Evolutionary conservation across 139 green algal genomes (phyloP), one percentile per base, ranked within the genome.

Genomic region (Chlamydomonas incerta): DNA sequence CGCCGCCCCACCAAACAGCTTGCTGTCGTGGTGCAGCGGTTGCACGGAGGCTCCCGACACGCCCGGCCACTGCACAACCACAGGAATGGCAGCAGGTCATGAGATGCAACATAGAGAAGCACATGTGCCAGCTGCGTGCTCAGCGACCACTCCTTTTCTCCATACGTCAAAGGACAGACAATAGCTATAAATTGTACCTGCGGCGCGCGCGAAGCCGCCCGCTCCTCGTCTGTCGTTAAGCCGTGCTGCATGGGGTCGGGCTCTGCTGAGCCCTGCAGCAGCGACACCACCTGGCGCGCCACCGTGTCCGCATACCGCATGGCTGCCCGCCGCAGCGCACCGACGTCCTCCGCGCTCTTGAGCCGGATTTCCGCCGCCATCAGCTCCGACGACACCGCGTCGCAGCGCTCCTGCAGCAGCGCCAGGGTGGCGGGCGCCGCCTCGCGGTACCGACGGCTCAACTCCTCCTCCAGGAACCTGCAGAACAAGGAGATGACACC

Each of bases 1-100:
- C 1, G 96, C 95, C 18, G 96, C 96, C 6, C 96, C 96, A 10
- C 96, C 96, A 88, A 97, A 98, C 82, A 99, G 92, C 68, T 94
- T 93, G 75, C 98, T 91, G 8, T 91, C 91, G 24, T 93, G 87
- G 80, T 99, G 95, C 23, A 63, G 50, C 17, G 92, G 85, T 0
- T 94, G 94, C 72, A 87, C 77, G 8, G 94, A 85, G 10, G 52
- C n/a, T 23, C 57, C 57, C 0, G 76, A 20, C 46, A 94, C 81
- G 29, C 91, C 93, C 4, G 95, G 95, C 95, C 95, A 97, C 91
- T 95, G 90, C 80, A 26, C 8, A 50, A 50, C 41, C 41, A 50
- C 6, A 8, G 41, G 41, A 5, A 50, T 13, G 8, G n/a, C n/a
- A n/a, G n/a, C n/a, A n/a, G n/a, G n/a, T n/a, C n/a, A n/a, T n/a